A percentile compares a stretch with the other conserved stretches of the same genome.
phyloP scores from a whole-genome alignment of 2,329 filamentous ascomycete species.

The Raffaelea arxii region DNA sequence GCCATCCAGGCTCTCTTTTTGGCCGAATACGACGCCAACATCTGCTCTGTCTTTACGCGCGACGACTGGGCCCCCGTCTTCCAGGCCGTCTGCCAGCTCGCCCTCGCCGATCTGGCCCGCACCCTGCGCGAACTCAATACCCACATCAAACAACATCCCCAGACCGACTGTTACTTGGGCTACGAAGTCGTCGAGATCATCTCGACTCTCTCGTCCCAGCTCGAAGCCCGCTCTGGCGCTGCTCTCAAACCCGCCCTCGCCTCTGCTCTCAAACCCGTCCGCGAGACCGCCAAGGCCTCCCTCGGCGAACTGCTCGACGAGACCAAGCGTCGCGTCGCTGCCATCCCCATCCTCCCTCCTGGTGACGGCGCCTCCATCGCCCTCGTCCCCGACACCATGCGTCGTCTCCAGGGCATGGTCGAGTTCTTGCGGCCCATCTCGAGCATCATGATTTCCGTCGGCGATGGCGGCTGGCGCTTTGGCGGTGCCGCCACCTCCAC shows the following conservation, averaged over 20 bases:
- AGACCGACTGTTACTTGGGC: constrained; percentile 87
- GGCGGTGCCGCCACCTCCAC: constrained; percentile 24
- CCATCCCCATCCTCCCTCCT: constrained; percentile 57
- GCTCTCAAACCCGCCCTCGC: constrained; percentile 77
- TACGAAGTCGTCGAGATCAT: constrained; percentile 94
- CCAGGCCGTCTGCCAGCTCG: constrained; percentile 65
- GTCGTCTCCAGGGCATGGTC: constrained; percentile 75
- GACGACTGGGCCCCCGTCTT: constrained; percentile 79
- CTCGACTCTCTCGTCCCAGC: constrained; percentile 63
- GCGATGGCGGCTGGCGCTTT: constrained; percentile 81
- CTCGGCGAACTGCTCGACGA: constrained; percentile 78
- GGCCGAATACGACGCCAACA: constrained; percentile 85
- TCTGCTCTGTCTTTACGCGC: constrained; percentile 74
- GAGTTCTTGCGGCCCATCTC: constrained; percentile 78
- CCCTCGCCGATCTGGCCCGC: constrained; percentile 72
- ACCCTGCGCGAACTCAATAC: constrained; percentile 82
- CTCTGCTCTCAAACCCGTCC: constrained; percentile 77
- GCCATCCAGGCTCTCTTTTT: constrained; percentile 80
- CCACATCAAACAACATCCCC: constrained; percentile 77
- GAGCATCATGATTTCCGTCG: constrained; percentile 83
- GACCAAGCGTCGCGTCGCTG: constrained; percentile 58
- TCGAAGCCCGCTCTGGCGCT: constrained; percentile 68
- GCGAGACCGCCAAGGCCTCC: constrained; percentile 84
- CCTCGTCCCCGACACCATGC: constrained; percentile 76
- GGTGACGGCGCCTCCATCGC: constrained; percentile 75